Base-by-base conservation (phyloP, 139 green algal species). In the Marvania coccoides region DNA sequence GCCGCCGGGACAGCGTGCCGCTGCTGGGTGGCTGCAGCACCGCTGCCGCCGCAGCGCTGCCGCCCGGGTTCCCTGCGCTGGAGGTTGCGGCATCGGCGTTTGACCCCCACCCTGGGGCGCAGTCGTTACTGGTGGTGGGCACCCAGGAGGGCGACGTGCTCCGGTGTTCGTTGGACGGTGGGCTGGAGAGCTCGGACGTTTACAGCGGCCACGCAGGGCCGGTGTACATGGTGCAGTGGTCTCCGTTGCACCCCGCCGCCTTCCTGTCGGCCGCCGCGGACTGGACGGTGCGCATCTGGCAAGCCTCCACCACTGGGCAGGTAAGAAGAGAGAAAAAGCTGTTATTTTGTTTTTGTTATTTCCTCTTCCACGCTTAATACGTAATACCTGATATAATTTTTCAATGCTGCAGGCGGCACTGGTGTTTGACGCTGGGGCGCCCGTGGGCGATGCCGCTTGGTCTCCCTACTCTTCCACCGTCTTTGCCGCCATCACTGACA, bases 221-320 rank as follows among this genome's bases (percentile, higher is more conserved):
- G 0, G 85, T 96, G 30, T 96, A 97, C 53, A 65, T 77, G 0
- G 88, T 94, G 26, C 75, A 79, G 57, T 97, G 89, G 88, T 97
- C 95, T 73, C 29, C 48, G 45, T 72, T 90, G 30, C 89, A 97
- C 71, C 53, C 75, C 13, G 36, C 58, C 45, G 77, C 89, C 29
- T 97, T 97, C 80, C 75, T 97, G 40, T 92, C 90, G 0, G 81
- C 83, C 0, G 87, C 76, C n/a, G 89, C 89, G 3, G 92, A 98
- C 82, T 97, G 90, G 90, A 87, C 73, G 8, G 81, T 97, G 19
- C 90, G 88, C 61, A 70, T 96, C 46, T 90, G 86, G 80, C 68
- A 83, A 56, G 54, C 58, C 28, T 13, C 30, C 5, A 64, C n/a
- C 19, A 19, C 26, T 47, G 24, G 48, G 24, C 19, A n/a, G n/a